A percentile compares a stretch with the other conserved stretches of the same genome.
phyloP scores from a whole-genome alignment of 179 eudicot species.

The Sideroxylon spinosum region DNA sequence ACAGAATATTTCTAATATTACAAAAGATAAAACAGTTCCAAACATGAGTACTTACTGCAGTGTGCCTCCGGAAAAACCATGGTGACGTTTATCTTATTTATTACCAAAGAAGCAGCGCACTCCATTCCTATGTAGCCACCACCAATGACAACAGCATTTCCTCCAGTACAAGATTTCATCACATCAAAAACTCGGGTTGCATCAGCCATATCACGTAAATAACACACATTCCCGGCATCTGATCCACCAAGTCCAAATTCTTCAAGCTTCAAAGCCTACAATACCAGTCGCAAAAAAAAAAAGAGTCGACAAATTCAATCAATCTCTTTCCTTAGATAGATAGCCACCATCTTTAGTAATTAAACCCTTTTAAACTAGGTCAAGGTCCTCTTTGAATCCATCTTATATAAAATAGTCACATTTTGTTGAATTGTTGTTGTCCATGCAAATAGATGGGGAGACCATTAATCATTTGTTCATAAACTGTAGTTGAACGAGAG shows the following conservation, averaged over 20 bases:
- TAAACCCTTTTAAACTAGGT: conserved; percentile 4
- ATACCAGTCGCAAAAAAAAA: conserved; percentile 18
- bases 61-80: conserved; percentile 97
- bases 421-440: no score
- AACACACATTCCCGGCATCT: conserved; percentile 86
- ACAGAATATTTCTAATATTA: neutral
- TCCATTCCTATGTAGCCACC: conserved; percentile 99
- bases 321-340: neutral
- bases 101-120: conserved; percentile 92
- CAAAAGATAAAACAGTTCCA: neutral
- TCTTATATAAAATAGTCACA: no score
- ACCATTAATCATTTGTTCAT: no score
- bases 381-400: neutral
- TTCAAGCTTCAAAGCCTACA: conserved; percentile 94
- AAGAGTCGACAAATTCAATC: conserved; percentile 15
- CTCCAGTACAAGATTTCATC: conserved; percentile 61
- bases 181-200: conserved; percentile 73
- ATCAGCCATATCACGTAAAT: conserved; percentile 86
- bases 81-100: conserved; percentile 85
- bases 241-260: conserved; percentile 88
- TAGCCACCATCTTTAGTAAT: neutral
- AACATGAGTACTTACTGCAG: conserved; percentile 56
- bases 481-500: no score
- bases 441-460: no score
- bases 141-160: conserved; percentile 94